phyloP scores from a whole-genome alignment of 2,329 filamentous ascomycete species.

The Rosellinia necatrix region DNA sequence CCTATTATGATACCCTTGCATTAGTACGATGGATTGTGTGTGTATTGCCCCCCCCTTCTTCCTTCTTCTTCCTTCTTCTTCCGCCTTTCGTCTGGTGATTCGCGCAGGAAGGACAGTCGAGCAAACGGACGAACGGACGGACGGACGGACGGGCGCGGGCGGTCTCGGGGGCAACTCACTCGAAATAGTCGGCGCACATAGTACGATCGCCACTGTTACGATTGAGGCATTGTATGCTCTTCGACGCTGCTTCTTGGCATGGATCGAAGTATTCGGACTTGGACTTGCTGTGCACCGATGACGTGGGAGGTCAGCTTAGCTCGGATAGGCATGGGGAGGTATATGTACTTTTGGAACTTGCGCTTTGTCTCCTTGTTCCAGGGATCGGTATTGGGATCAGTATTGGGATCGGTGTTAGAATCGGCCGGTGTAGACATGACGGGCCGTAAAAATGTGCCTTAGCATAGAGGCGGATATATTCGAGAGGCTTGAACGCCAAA shows the following conservation, averaged over 20 bases:
- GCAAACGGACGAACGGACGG: too few relatives aligned
- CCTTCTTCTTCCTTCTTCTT: not conserved
- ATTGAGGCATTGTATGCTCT: slow-evolving; percentile 85
- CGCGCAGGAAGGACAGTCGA: not conserved
- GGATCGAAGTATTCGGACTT: slow-evolving; percentile 93
- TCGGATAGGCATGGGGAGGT: not conserved
- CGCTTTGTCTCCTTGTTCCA: slow-evolving; percentile 64
- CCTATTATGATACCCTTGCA: not conserved
- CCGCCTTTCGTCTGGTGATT: not conserved
- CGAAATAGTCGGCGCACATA: slow-evolving; percentile 96
- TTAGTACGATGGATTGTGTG: slow-evolving; percentile 3
- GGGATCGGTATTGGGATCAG: slow-evolving; percentile 41
- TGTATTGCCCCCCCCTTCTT: not conserved
- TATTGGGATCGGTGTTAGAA: too few relatives aligned
- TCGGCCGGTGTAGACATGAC: slow-evolving; percentile 36
- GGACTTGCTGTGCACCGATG: slow-evolving; percentile 66
- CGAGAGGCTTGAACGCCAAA: not conserved
- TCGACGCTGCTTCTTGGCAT: slow-evolving; percentile 87
- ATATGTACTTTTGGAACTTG: slow-evolving; percentile 65
- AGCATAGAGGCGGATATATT: not conserved
- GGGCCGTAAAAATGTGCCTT: slow-evolving; percentile 7
- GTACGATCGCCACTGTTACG: slow-evolving; percentile 83
- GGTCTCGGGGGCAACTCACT: slow-evolving; percentile 62
- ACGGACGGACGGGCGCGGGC: not conserved
- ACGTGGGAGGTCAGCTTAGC: slow-evolving; percentile 23